Conservation (phyloP, 169 alveolate species). For the Ichthyophthirius multifiliis region DNA sequence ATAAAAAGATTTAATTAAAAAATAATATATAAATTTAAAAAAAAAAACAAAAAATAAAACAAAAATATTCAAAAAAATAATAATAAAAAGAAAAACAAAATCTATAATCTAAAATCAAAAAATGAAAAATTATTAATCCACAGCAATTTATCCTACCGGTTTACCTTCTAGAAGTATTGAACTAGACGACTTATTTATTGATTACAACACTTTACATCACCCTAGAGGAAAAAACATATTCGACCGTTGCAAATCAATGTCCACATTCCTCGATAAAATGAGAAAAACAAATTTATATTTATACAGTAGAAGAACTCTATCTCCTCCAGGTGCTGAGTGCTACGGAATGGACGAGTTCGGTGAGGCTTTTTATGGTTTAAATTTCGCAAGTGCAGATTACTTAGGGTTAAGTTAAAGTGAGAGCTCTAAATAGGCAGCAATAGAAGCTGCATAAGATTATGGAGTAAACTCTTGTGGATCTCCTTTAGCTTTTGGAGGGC, state of each 20-base stretch:
- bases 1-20: too few species aligned
- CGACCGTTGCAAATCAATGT: neutral
- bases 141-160: constrained; percentile 7
- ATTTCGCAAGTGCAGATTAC: constrained; percentile 44
- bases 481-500: constrained; percentile 47
- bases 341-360: constrained; percentile 22
- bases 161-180: neutral
- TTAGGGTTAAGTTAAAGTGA: constrained; percentile 37
- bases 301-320: constrained; percentile 17
- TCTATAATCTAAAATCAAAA: too few species aligned
- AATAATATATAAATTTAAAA: too few species aligned
- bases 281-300: constrained; percentile 1
- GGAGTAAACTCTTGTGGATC: constrained; percentile 46
- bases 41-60: too few species aligned
- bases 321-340: constrained; percentile 24
- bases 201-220: constrained; percentile 10
- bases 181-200: neutral
- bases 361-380: constrained; percentile 35
- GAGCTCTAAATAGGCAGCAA: constrained; percentile 39
- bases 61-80: too few species aligned
- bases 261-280: neutral
- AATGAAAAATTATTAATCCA: neutral
- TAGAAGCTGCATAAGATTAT: constrained; percentile 41
- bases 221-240: constrained; percentile 22
- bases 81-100: too few species aligned